Evolutionary conservation across 371 early-diverging fungal species (phyloP), one percentile per base, ranked within the genome.

Genomic region (Sporodiniella umbellata): DNA sequence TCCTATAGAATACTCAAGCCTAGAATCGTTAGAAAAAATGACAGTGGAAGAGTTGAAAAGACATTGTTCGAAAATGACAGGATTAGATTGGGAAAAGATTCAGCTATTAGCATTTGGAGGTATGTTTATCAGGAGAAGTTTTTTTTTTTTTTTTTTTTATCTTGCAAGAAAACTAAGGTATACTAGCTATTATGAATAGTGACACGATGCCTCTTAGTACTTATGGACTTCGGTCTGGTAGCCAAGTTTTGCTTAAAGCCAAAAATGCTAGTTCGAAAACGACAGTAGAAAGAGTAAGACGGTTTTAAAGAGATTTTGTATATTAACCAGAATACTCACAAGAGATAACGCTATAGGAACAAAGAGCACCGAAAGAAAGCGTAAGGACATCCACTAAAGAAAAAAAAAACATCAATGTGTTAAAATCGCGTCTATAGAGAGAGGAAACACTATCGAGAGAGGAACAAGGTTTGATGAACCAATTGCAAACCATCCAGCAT

Each of bases 31-130:
- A 4, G 48, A 66, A 1, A 26, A 40, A 37, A 51, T 54, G 14
- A 60, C 62, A 10, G 72, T 72, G 4, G 39, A 45, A 17, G 58
- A 68, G 8, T 42, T 72, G 21, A 72, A 72, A 25, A 25, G 45
- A 22, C 54, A 46, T 25, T 66, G 66, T 52, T 56, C 63, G 12
- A 57, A 52, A 19, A 48, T 66, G 17, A 68, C 69, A 2, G 65
- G 60, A 15, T 21, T 66, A 10, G 54, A 57, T 28, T 39, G 56
- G 4, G 30, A 31, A 3, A 19, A 33, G 4, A 62, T 68, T 45
- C 64, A 59, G 15, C 37, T 72, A 3, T 33, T 61, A 12, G 72
- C 64, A 14, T 72, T 68, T 57, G 72, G 69, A 66, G 72, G 72
- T 68, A 65, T n/a, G n/a, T n/a, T n/a, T n/a, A n/a, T n/a, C n/a